Evolutionary conservation across 768 basidiomycete species (phyloP), one percentile per base, ranked within the genome.

Genomic region (Candolleomyces aberdarensis): DNA sequence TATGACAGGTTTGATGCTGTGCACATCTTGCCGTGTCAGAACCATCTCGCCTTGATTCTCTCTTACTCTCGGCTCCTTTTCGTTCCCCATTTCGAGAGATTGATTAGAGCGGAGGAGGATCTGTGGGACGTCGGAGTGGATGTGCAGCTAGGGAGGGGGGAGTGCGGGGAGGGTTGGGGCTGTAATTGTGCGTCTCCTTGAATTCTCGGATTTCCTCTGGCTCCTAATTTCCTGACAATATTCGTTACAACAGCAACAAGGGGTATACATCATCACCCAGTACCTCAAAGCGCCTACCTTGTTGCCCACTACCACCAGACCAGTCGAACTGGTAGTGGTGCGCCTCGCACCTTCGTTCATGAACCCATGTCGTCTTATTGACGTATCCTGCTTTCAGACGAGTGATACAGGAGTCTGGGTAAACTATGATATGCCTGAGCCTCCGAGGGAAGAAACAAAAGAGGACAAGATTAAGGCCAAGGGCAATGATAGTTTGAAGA

Each of bases 321-420:
- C 62, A 19, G 46, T 66, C 1, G 55, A 61, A 3, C 19, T 61
- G 5, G 55, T 53, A 9, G 56, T 61, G 14, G 60, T 61, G 17
- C 54, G 65, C 14, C 57, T 64, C 1, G 36, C 61, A 15, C 72
- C 71, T 5, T 69, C 64, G 51, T 73, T 79, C 54, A 69, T 67
- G 15, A 66, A 76, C 47, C 66, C 69, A 0, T 54, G 64, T 1
- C 65, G 63, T 53, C 67, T 81, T 31, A 58, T 43, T n/a, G 62
- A 60, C 58, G 66, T 85, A n/a, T 76, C 77, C 26, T 86, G 84
- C 64, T 74, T 86, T 19, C 84, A 85, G 66, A 76, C 85, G 73
- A 81, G 82, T 0, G 78, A 82, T 29, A 81, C 82, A 0, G 80
- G 79, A 0, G 61, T 86, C 13, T 86, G 76, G 61, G 63, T 85